A percentile compares a stretch with the other conserved stretches of the same genome.
Evolutionary conservation across 2,329 filamentous ascomycete genomes (phyloP).

Genomic region (Ophiostoma sp.): DNA sequence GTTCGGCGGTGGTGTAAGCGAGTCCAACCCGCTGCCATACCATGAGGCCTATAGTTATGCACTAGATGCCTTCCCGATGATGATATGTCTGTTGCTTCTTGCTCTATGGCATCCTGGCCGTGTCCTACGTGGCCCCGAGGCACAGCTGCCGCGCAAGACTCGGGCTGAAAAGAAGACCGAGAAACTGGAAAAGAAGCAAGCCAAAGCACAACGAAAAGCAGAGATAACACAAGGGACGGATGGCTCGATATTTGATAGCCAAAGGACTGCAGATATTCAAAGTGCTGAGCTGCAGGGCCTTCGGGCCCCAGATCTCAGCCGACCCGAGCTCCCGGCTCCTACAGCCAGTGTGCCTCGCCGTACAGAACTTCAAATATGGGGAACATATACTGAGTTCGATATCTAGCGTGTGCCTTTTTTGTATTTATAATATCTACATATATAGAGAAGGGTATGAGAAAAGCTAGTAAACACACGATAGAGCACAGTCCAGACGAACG

Average conservation of each 20-base stretch:
- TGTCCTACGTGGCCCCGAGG: neutral
- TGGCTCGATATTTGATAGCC: neutral
- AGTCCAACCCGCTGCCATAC: constrained; percentile 41
- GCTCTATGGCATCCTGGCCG: neutral
- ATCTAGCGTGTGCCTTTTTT: neutral
- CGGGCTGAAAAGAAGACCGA: neutral
- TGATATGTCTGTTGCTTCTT: constrained; percentile 38
- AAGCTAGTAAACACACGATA: too few species aligned
- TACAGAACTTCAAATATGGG: neutral
- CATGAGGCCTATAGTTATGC: constrained; percentile 49
- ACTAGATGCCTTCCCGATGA: constrained; percentile 52
- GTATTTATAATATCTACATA: neutral
- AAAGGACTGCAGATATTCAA: neutral
- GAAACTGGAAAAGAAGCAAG: neutral
- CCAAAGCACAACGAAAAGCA: neutral
- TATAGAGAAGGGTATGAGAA: neutral
- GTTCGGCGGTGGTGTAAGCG: constrained; percentile 43
- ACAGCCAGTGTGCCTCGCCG: neutral
- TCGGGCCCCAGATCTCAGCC: neutral
- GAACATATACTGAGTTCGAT: neutral
- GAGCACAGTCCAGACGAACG: too few species aligned
- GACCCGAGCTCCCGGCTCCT: neutral
- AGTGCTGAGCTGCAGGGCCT: neutral
- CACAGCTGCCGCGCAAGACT: neutral
- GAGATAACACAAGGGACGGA: neutral